Base-by-base conservation (phyloP, 2,329 filamentous ascomycete species). In the Harringtonia lauricola region DNA sequence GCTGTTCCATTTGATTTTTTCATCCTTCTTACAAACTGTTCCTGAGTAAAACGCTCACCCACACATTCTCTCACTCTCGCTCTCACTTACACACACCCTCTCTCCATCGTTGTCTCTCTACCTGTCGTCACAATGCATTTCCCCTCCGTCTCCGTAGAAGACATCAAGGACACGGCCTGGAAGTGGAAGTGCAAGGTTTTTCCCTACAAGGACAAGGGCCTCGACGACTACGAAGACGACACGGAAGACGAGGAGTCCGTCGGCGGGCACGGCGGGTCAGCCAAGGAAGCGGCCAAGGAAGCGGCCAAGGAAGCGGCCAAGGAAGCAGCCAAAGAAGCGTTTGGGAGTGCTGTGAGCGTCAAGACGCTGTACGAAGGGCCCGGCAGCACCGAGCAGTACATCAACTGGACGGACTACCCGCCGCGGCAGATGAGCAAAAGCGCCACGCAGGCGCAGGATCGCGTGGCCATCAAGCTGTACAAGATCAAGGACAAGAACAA, bases 401-500 rank as follows among this genome's bases (percentile, higher is more conserved):
- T 54, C 43, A 55, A 63, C 41, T 68, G 64, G 64, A 59, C 62
- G 28, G 58, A 64, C 45, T 62, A 61, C 41, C 65, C 66, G 3
- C 66, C 65, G 30, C 62, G 59, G 47, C 62, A 66, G 54, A 52
- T 65, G 43, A 65, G 60, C 54, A 66, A 65, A 44, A 55, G 56
- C 21, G 57, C 54, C 3, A 53, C 57, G 38, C 56, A 56, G 34
- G 59, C 54, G 8, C 58, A 68, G 36, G 61, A 64, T 39, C 57
- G 61, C 4, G 59, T 64, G 14, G 65, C 67, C 45, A 65, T 71
- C 57, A 65, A 62, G 47, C 55, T 69, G 18, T 70, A 59, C 64
- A 70, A 68, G 58, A 51, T 65, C 57, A 68, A 66, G 50, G 65
- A 71, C 50, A 46, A 46, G 22, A 52, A 53, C 10, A 68, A 69